Base-by-base conservation (phyloP, 1,284 basidiomycete genomes). In the Phlebopus sp. region DNA sequence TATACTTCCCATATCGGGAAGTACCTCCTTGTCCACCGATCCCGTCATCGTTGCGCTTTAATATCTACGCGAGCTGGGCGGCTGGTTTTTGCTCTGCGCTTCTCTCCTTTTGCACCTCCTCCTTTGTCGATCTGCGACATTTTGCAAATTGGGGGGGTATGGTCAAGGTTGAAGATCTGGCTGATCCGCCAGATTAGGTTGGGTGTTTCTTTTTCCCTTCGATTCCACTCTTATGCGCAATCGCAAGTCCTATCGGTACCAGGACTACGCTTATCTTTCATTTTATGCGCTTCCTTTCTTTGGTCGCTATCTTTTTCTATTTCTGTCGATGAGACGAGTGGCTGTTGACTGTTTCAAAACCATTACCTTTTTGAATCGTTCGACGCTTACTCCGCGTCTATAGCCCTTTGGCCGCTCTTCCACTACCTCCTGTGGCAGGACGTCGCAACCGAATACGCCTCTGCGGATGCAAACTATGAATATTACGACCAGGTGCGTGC, bases 341-440 rank as follows among this genome's bases (percentile, higher is more conserved):
- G 4, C 27, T 8, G 27, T 29, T 29, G 4, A 14, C 8, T 5
- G 13, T 23, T 36, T 19, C 27, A 3, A 6, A 23, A 23, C 21
- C 6, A 6, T 6, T n/a, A 14, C 34, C 9, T 45, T 21, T 15
- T 14, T 10, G 9, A 4, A 29, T 25, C 14, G 23, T 25, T 11
- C n/a, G n/a, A n/a, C n/a, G n/a, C 40, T 30, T n/a, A 37, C 32
- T 15, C n/a, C 23, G 1, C 18, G n/a, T 15, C 21, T 13, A 14
- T 59, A 92, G 90, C 88, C 31, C 82, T 99, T 43, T 99, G 96
- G 96, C 97, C 96, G 0, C 75, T 98, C 23, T 97, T 99, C 80
- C 97, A 99, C 73, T 99, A 99, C 67, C 81, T 99, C 49, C 85
- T 97, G 47, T 97, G 94, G 94, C 92, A 97, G 68, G 95, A 97